These are phyloP conservation scores for Pleomassaria siparia DNA, from an alignment of 2,329 filamentous ascomycete species.

Conservation along the genomic window DNA sequence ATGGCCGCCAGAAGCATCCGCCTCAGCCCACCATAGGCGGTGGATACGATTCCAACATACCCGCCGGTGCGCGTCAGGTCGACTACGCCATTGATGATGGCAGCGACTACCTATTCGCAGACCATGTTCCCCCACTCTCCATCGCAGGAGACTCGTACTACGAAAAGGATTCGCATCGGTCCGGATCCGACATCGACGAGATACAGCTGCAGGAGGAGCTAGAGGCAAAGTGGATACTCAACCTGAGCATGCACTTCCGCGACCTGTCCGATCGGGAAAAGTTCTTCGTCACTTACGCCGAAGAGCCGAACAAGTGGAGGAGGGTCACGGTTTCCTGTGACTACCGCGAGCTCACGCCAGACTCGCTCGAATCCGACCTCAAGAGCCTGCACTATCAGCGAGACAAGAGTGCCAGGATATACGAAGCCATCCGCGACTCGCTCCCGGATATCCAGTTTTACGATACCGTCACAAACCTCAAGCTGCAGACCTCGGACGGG, in stretches of 20 bases:
- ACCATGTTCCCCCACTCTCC: slow-evolving; percentile 28
- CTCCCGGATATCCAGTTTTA: slow-evolving; percentile 95
- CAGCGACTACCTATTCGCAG: slow-evolving; percentile 24
- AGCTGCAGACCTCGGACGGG: slow-evolving; percentile 84
- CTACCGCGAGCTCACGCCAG: slow-evolving; percentile 76
- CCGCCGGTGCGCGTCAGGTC: slow-evolving; percentile 37
- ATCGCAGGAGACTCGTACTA: slow-evolving; percentile 29
- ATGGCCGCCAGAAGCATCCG: slow-evolving; percentile 22
- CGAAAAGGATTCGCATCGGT: slow-evolving; percentile 35
- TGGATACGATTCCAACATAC: slow-evolving; percentile 33
- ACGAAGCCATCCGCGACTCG: slow-evolving; percentile 90
- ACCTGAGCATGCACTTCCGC: slow-evolving; percentile 96
- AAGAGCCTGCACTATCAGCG: slow-evolving; percentile 77
- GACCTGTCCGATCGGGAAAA: slow-evolving; percentile 93
- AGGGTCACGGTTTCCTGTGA: slow-evolving; percentile 92
- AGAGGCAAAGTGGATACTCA: slow-evolving; percentile 89
- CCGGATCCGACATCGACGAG: slow-evolving; percentile 52
- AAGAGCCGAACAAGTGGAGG: slow-evolving; percentile 76
- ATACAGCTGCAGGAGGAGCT: slow-evolving; percentile 75
- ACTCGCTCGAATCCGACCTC: slow-evolving; percentile 84
- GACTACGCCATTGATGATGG: slow-evolving; percentile 32
- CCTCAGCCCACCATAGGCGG: slow-evolving; percentile 31
- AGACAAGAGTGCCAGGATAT: slow-evolving; percentile 90
- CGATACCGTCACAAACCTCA: slow-evolving; percentile 92
- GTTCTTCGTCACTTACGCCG: slow-evolving; percentile 94